A percentile compares a stretch with the other conserved stretches of the same genome.
phyloP scores from a whole-genome alignment of 495 filamentous ascomycete genomes.

The Penicillium tannophilum region DNA sequence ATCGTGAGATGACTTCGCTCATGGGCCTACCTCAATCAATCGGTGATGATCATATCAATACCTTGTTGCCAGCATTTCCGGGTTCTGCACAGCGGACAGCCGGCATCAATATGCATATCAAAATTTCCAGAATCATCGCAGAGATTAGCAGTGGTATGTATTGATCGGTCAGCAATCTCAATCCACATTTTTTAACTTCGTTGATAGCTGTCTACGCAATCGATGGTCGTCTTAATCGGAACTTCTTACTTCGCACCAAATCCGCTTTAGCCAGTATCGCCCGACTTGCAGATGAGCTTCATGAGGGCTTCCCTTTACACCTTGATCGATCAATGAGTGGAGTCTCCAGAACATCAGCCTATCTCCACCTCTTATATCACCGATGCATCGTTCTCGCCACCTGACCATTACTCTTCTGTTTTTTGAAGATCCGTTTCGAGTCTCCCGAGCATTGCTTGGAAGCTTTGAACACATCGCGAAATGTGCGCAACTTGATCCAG shows the following conservation, averaged over 20 bases:
- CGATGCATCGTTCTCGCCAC: slow-evolving; percentile 44
- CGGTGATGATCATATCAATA: slow-evolving; percentile 39
- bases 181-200: neutral
- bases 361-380: slow-evolving; percentile 48
- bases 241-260: slow-evolving; percentile 44
- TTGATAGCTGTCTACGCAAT: slow-evolving; percentile 45
- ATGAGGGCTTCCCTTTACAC: slow-evolving; percentile 34
- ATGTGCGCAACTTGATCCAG: neutral
- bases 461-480: neutral
- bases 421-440: slow-evolving; percentile 7
- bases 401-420: slow-evolving; percentile 7
- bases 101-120: slow-evolving; percentile 44
- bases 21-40: slow-evolving; percentile 47
- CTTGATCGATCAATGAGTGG: slow-evolving; percentile 38
- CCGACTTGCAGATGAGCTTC: slow-evolving; percentile 39
- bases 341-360: slow-evolving; percentile 42
- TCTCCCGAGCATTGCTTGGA: slow-evolving; percentile 4
- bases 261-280: slow-evolving; percentile 41
- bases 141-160: slow-evolving; percentile 43
- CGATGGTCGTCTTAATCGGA: slow-evolving; percentile 43
- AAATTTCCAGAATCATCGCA: slow-evolving; percentile 43
- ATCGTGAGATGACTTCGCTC: slow-evolving; percentile 47
- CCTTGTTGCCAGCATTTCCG: slow-evolving; percentile 36
- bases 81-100: slow-evolving; percentile 36
- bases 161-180: neutral